Evolutionary conservation across 2,329 filamentous ascomycete genomes (phyloP), one percentile per base, ranked within the genome.

Genomic region (Stagonosporopsis chrysanthemi): DNA sequence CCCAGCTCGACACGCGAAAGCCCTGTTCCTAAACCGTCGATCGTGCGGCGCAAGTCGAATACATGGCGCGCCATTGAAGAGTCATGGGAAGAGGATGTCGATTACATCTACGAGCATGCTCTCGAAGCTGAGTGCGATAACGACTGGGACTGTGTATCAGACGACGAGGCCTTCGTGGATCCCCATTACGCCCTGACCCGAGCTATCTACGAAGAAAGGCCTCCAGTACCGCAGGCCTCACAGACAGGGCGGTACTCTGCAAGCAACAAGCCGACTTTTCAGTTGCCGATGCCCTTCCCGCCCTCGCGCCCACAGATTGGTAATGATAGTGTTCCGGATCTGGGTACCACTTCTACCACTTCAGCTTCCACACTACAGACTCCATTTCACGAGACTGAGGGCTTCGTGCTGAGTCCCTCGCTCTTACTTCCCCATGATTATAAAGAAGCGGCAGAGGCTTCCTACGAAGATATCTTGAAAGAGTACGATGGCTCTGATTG

Each of bases 31-130:
- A 66, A 61, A 36, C n/a, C 64, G 23, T 60, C 63, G 12, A 43
- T 62, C 7, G 50, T 60, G n/a, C 68, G 69, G 29, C 69, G 71
- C 43, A 67, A 68, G 39, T 76, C 73, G 1, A 74, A 71, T 48
- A 70, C 69, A 11, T 75, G 73, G 69, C 69, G 69, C 24, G 69
- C 62, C 15, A 70, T 76, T 26, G 79, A 81, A 45, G 72, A 72
- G 14, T 82, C 81, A 1, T 88, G 85, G 85, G 85, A 88, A 64
- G 84, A 85, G 36, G 84, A 86, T 58, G 84, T 88, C 53, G 85
- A 87, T 62, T 87, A 84, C 65, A 86, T 83, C 65, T 87, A 87
- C 63, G 82, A 86, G 58, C 82, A 86, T 66, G 83, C 83, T 24
- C 81, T 84, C 6, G 85, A 87, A 70, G 84, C 85, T 1, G 82